These are phyloP conservation scores for Tolypocladium amazonense DNA, from an alignment of 2,329 filamentous ascomycete species.

Conservation along the genomic window DNA sequence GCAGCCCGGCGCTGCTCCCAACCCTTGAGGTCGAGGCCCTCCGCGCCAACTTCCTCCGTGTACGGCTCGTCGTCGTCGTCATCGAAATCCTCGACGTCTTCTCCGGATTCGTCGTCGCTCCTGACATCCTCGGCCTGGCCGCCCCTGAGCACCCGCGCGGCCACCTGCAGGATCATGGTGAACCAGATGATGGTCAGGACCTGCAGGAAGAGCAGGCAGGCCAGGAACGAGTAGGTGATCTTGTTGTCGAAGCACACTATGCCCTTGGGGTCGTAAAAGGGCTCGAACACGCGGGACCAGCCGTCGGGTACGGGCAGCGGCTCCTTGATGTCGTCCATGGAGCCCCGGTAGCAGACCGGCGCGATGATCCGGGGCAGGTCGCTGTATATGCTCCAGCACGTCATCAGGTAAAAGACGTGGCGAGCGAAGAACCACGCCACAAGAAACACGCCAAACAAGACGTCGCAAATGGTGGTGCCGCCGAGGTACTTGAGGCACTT, in stretches of 20 bases:
- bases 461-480: conserved; percentile 66
- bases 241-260: conserved; percentile 71
- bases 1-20: conserved; percentile 44
- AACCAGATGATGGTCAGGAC: conserved; percentile 81
- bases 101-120: conserved; percentile 71
- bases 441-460: conserved; percentile 79
- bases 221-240: conserved; percentile 67
- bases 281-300: conserved; percentile 57
- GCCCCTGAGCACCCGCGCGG: conserved; percentile 66
- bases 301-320: conserved; percentile 39
- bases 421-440: conserved; percentile 73
- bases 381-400: conserved; percentile 72
- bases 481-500: conserved; percentile 91
- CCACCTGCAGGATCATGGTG: conserved; percentile 73
- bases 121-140: conserved; percentile 72
- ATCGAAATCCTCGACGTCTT: conserved; percentile 18
- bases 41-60: not conserved
- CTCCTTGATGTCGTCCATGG: conserved; percentile 41
- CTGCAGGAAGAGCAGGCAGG: conserved; percentile 67
- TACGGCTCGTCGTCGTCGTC: not conserved
- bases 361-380: conserved; percentile 53
- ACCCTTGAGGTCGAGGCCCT: conserved; percentile 14
- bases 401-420: conserved; percentile 67
- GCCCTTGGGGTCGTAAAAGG: conserved; percentile 61
- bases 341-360: conserved; percentile 61